Evolutionary conservation across 345 rosid genomes (phyloP).

Genomic region (Odontarrhena argentea): DNA sequence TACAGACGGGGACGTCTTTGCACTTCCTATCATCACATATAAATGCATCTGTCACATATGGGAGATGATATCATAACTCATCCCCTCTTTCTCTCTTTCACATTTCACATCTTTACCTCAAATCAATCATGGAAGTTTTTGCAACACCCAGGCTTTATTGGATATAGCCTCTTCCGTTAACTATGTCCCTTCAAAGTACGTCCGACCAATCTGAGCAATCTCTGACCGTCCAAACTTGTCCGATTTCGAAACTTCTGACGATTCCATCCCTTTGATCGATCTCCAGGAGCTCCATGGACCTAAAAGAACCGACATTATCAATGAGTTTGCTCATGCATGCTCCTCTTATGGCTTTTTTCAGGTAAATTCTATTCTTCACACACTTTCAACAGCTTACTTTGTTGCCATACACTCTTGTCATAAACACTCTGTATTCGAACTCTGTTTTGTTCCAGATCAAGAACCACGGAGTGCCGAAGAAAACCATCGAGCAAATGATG

Average conservation of each 20-base stretch:
- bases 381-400: background rate
- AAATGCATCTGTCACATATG: background rate
- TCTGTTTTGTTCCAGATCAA: constrained; percentile 49
- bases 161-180: constrained; percentile 51
- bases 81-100: constrained; percentile 13
- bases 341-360: constrained; percentile 60
- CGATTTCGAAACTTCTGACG: constrained; percentile 35
- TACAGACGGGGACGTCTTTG: too few species aligned
- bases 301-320: constrained; percentile 38
- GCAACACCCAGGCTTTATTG: constrained; percentile 41
- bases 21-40: too few species aligned
- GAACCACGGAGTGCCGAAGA: constrained; percentile 65
- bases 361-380: constrained; percentile 33
- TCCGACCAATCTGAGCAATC: constrained; percentile 57
- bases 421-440: too few species aligned
- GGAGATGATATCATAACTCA: background rate
- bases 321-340: constrained; percentile 60
- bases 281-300: constrained; percentile 53
- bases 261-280: constrained; percentile 65
- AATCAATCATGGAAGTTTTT: constrained; percentile 15
- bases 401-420: too few species aligned
- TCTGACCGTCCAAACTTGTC: constrained; percentile 68
- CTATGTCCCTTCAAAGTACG: constrained; percentile 52
- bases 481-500: constrained; percentile 41
- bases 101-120: constrained; percentile 18